Conservation (phyloP, 495 filamentous ascomycete genomes). For the Rostrohypoxylon terebratum region DNA sequence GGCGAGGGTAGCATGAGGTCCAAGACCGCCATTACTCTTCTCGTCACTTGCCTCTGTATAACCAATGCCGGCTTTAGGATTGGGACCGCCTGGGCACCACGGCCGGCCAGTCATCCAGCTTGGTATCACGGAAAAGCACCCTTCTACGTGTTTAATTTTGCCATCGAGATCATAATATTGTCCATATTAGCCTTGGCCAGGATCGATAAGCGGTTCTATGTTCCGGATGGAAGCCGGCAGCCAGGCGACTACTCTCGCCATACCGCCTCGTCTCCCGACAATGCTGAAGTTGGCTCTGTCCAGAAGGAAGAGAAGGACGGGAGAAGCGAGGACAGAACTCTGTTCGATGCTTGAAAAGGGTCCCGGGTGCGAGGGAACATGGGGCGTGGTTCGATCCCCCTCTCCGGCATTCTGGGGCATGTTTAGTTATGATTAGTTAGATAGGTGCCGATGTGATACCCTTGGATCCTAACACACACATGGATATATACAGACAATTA, state of each 20-base stretch:
- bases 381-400: not conserved
- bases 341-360: constrained; percentile 15
- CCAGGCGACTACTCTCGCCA: constrained; percentile 56
- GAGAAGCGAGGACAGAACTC: constrained; percentile 13
- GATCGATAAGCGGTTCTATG: constrained; percentile 79
- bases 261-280: constrained; percentile 17
- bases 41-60: constrained; percentile 66
- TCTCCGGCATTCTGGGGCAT: too few species aligned
- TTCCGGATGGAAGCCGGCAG: constrained; percentile 64
- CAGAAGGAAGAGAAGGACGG: constrained; percentile 30
- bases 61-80: constrained; percentile 76
- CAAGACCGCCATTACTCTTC: constrained; percentile 71
- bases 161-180: constrained; percentile 76
- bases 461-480: too few species aligned
- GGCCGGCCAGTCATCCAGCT: constrained; percentile 67
- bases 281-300: not conserved
- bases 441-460: too few species aligned
- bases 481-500: too few species aligned
- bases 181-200: constrained; percentile 68
- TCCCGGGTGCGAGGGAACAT: not conserved
- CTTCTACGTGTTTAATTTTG: constrained; percentile 86
- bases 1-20: constrained; percentile 72
- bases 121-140: constrained; percentile 76
- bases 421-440: too few species aligned
- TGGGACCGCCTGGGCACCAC: constrained; percentile 65